Evolutionary conservation across 2,329 filamentous ascomycete genomes (phyloP).

Genomic region (Blastomyces silverae): DNA sequence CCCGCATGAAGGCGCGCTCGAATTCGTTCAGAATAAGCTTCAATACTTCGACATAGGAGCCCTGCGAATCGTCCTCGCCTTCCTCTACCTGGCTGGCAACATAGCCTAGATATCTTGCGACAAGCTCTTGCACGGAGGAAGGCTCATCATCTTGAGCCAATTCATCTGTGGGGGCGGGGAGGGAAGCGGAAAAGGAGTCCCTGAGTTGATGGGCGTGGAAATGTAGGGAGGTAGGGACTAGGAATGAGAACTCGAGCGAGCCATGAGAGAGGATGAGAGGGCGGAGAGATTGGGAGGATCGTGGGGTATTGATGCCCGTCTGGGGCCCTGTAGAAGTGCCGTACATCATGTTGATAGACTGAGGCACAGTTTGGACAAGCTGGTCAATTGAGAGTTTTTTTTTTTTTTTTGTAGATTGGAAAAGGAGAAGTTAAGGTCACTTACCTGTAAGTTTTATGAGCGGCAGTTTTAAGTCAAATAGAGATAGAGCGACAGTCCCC

Average conservation of each 20-base stretch:
- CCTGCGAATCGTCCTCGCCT: conserved; percentile 80
- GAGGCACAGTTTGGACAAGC: neutral
- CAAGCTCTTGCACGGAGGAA: conserved; percentile 87
- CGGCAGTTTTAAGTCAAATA: neutral
- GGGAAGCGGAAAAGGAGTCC: conserved; percentile 75
- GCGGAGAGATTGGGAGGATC: conserved; percentile 85
- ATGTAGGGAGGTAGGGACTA: conserved; percentile 90
- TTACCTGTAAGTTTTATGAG: neutral
- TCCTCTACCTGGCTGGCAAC: conserved; percentile 84
- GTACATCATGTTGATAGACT: conserved; percentile 58
- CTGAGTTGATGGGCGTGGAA: conserved; percentile 94
- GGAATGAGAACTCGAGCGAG: conserved; percentile 90
- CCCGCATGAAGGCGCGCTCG: conserved; percentile 85
- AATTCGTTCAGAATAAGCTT: conserved; percentile 94
- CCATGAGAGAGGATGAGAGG: conserved; percentile 88
- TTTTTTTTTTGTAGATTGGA: neutral
- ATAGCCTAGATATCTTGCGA: conserved; percentile 88
- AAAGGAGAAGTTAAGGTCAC: neutral
- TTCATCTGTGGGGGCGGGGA: conserved; percentile 91
- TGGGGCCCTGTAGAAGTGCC: conserved; percentile 73
- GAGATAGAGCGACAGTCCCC: neutral
- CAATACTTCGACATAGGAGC: conserved; percentile 85
- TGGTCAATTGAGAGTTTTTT: neutral
- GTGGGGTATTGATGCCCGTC: conserved; percentile 93
- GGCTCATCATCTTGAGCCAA: conserved; percentile 97